Base-by-base conservation (phyloP, 495 filamentous ascomycete genomes). In the Penicillium coffeae region DNA sequence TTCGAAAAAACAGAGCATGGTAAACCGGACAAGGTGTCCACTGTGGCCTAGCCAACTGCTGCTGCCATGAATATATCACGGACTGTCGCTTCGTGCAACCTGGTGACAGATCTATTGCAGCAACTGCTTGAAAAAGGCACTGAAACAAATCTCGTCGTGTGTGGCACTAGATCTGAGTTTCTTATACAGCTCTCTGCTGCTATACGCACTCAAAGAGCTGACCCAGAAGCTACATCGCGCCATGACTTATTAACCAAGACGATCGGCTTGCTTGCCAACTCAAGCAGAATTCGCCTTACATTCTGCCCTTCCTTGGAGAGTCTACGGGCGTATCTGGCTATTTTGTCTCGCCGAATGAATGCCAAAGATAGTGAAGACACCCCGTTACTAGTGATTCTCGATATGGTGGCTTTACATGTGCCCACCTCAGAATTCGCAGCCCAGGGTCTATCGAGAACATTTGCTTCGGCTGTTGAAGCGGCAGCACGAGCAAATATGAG, bases 371-470 rank as follows among this genome's bases (percentile, higher is more conserved):
- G 46, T 25, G 42, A 39, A n/a, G 36, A 6, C 38, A 30, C 43
- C 6, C 64, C 71, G 13, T 59, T 80, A 19, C 65, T 95, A 12
- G 73, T 83, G 10, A 63, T 91, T 9, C 79, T 88, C 50, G 81
- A 88, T 45, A 72, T 86, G 38, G 55, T 94, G 9, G 65, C 72
- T 21, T 63, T 89, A 30, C 90, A 95, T 66, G 72, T 72, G n/a
- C 65, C 74, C 21, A 91, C 87, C 3, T 79, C 80, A 46, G 88
- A 93, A 56, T 91, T 86, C 75, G 90, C 87, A 36, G 89, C 85
- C 0, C 90, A 95, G 62, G 90, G 89, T 0, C 63, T 96, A 4
- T 80, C 80, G 41, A 80, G 82, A 56, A 88, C 84, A 4, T 70
- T 87, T 13, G 79, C 90, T 9, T 63, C 66, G 18, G 67, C 85